Evolutionary conservation across 1,284 basidiomycete species (phyloP).

Genomic region (Xerocomus minutiporus): DNA sequence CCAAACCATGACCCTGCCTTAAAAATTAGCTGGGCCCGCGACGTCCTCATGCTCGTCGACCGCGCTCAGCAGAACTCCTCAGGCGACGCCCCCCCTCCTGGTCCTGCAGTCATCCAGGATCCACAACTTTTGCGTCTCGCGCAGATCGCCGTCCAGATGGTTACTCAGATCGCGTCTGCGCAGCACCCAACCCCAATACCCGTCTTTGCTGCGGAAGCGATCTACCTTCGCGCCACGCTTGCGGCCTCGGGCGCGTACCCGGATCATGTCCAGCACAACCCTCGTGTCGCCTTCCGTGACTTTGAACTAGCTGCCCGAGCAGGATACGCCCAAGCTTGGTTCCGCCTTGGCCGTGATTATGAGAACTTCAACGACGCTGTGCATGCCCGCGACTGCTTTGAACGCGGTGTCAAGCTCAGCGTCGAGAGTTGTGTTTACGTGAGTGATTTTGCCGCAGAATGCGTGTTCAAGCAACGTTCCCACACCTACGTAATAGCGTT

Average conservation of each 20-base stretch:
- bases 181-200: constrained; percentile 37
- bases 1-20: constrained; percentile 51
- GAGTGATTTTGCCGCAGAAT: constrained; percentile 26
- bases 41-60: constrained; percentile 77
- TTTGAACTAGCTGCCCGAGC: constrained; percentile 77
- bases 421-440: constrained; percentile 80
- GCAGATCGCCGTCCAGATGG: constrained; percentile 60
- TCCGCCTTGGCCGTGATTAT: constrained; percentile 85
- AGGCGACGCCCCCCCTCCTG: constrained; percentile 42
- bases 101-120: constrained; percentile 58
- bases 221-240: constrained; percentile 72
- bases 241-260: constrained; percentile 67
- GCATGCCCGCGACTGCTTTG: constrained; percentile 79
- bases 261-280: constrained; percentile 58
- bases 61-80: constrained; percentile 43
- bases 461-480: background rate
- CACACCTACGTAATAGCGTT: constrained; percentile 46
- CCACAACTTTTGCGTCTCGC: constrained; percentile 57
- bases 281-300: constrained; percentile 80
- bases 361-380: constrained; percentile 76
- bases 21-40: constrained; percentile 72
- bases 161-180: constrained; percentile 50
- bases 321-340: constrained; percentile 79
- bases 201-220: constrained; percentile 61
- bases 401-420: constrained; percentile 65